Conservation (phyloP, 1,139 yeast genomes). For the Diutina siamensis region DNA sequence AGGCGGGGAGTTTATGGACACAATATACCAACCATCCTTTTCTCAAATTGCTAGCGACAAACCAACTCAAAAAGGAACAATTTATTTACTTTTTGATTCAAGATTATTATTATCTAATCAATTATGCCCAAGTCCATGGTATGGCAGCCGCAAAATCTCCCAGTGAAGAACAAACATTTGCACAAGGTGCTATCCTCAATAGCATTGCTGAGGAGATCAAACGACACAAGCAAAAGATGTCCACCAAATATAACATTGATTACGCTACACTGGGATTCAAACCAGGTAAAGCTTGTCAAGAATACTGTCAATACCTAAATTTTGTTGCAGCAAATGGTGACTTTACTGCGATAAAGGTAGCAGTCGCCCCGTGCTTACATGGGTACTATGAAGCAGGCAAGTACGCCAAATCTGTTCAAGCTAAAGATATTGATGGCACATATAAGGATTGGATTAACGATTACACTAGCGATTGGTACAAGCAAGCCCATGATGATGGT, state of each 20-base stretch:
- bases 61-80: slow-evolving; percentile 34
- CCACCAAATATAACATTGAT: slow-evolving; percentile 30
- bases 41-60: slow-evolving; percentile 40
- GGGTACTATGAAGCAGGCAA: slow-evolving; percentile 35
- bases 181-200: slow-evolving; percentile 40
- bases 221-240: slow-evolving; percentile 43
- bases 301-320: slow-evolving; percentile 49
- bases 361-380: slow-evolving; percentile 66
- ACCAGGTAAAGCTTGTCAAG: slow-evolving; percentile 45
- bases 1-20: slow-evolving; percentile 48
- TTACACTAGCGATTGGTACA: slow-evolving; percentile 47
- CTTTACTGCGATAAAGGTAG: slow-evolving; percentile 54
- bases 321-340: slow-evolving; percentile 42
- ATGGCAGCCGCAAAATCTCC: slow-evolving; percentile 57
- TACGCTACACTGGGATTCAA: slow-evolving; percentile 33
- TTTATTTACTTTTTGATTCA: slow-evolving; percentile 57
- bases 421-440: slow-evolving; percentile 7
- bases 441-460: slow-evolving; percentile 46
- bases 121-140: slow-evolving; percentile 60
- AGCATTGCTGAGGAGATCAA: slow-evolving; percentile 46
- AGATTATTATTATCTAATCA: slow-evolving; percentile 59
- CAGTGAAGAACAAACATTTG: slow-evolving; percentile 36
- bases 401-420: background rate
- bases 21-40: slow-evolving; percentile 53
- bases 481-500: slow-evolving; percentile 40